phyloP scores from a whole-genome alignment of 2,329 filamentous ascomycete species.

The Penicillium sp. region DNA sequence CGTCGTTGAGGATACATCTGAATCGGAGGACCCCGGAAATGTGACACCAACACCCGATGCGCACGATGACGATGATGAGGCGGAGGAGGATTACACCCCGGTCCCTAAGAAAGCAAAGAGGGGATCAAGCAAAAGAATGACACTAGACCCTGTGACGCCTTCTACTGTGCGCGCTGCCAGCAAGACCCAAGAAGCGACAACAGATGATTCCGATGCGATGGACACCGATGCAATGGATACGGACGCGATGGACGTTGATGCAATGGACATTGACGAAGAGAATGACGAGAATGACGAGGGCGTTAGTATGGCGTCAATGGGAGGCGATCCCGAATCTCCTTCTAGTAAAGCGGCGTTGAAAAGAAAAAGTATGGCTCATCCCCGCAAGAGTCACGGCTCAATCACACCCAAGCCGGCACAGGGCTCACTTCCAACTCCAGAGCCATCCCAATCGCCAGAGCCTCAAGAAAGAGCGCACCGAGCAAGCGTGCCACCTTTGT shows the following conservation, averaged over 20 bases:
- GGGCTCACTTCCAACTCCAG: slow-evolving; percentile 48
- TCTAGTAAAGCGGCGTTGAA: slow-evolving; percentile 63
- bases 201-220: slow-evolving; percentile 56
- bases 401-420: slow-evolving; percentile 39
- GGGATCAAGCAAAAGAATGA: slow-evolving; percentile 55
- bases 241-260: slow-evolving; percentile 54
- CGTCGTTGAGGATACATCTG: slow-evolving; percentile 73
- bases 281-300: slow-evolving; percentile 28
- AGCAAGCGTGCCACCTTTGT: slow-evolving; percentile 59
- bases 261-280: slow-evolving; percentile 32
- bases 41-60: slow-evolving; percentile 43
- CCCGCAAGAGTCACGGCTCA: slow-evolving; percentile 44
- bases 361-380: slow-evolving; percentile 59
- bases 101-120: slow-evolving; percentile 61
- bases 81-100: slow-evolving; percentile 75
- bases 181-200: slow-evolving; percentile 46
- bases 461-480: slow-evolving; percentile 38
- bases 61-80: slow-evolving; percentile 54
- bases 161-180: slow-evolving; percentile 30
- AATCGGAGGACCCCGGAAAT: slow-evolving; percentile 63
- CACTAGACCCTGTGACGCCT: slow-evolving; percentile 50
- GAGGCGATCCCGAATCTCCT: slow-evolving; percentile 53
- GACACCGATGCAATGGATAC: slow-evolving; percentile 53
- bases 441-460: slow-evolving; percentile 55
- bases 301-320: slow-evolving; percentile 34